Conservation (phyloP, 441 rosid species). For the Biscutella laevigata region DNA sequence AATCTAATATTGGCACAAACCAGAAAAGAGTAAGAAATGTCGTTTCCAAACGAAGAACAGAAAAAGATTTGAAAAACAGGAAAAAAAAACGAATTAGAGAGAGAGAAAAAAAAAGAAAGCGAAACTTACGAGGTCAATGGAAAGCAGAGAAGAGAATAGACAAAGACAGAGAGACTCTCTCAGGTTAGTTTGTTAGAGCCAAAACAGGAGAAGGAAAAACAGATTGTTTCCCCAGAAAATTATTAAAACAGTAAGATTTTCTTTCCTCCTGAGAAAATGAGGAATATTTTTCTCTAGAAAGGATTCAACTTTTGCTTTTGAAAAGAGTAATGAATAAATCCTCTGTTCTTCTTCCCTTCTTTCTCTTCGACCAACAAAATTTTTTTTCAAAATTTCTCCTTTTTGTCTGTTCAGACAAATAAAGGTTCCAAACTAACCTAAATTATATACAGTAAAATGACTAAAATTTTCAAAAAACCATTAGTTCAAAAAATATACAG, state of each 20-base stretch:
- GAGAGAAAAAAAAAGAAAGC: background rate
- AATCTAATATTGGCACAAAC: constrained; percentile 13
- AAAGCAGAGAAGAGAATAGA: background rate
- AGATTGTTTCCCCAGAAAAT: constrained; percentile 1
- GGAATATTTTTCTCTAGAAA: background rate
- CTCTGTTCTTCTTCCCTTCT: constrained; percentile 25
- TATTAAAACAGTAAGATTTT: constrained; percentile 11
- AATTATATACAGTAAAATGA: no score
- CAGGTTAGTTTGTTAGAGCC: constrained; percentile 21
- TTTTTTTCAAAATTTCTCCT: background rate
- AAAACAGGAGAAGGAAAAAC: background rate
- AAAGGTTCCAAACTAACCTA: constrained; percentile 16
- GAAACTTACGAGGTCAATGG: constrained; percentile 32
- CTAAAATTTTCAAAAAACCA: constrained; percentile 1
- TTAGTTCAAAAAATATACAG: no score
- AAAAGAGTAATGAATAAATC: constrained; percentile 13
- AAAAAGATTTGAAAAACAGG: background rate
- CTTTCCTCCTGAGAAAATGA: background rate
- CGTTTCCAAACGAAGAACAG: constrained; percentile 1
- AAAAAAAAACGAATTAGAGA: background rate
- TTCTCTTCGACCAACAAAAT: constrained; percentile 29
- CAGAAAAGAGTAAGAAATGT: no score
- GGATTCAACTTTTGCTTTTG: constrained; percentile 18
- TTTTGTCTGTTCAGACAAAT: constrained; percentile 5
- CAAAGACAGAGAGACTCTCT: constrained; percentile 20